phyloP scores from a whole-genome alignment of 202 grass and related monocot genomes.

The Musa balbisiana region DNA sequence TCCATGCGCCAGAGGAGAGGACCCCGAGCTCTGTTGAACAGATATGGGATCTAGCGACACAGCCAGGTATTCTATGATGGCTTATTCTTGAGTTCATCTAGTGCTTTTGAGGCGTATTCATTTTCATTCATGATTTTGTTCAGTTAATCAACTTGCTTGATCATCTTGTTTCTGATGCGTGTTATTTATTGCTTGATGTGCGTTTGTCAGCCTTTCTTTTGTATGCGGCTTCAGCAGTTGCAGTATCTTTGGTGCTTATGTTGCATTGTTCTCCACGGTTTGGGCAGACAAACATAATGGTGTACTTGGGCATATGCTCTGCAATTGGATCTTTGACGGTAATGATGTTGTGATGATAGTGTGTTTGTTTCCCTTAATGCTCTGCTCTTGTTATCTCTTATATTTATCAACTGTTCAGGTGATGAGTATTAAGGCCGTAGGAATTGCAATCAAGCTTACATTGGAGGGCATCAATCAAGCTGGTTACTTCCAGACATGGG shows the following conservation, averaged over 20 bases:
- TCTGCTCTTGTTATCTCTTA: conserved; percentile 2
- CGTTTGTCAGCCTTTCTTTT: conserved; percentile 67
- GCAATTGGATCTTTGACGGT: conserved; percentile 87
- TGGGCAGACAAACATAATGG: conserved; percentile 86
- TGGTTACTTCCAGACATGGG: conserved; percentile 81
- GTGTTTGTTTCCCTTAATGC: neutral
- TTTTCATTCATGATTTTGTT: neutral
- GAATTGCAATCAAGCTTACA: conserved; percentile 90
- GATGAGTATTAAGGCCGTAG: conserved; percentile 96
- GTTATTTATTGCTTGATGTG: conserved; percentile 13
- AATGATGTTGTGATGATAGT: conserved; percentile 22
- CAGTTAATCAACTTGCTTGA: neutral
- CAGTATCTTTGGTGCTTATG: conserved; percentile 70
- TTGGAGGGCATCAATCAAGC: conserved; percentile 82
- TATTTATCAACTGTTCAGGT: conserved; percentile 43
- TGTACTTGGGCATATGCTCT: conserved; percentile 92
- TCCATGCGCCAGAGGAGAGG: conserved; percentile 86
- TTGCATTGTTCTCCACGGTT: conserved; percentile 64
- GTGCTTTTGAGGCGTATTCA: neutral
- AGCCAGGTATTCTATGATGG: conserved; percentile 48
- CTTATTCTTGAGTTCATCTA: neutral
- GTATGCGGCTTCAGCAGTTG: conserved; percentile 54
- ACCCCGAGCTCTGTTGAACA: conserved; percentile 70
- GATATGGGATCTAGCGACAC: conserved; percentile 77
- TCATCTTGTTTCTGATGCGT: neutral